Evolutionary conservation across 495 filamentous ascomycete species (phyloP).

Genomic region (Chaetomidium leptoderma): DNA sequence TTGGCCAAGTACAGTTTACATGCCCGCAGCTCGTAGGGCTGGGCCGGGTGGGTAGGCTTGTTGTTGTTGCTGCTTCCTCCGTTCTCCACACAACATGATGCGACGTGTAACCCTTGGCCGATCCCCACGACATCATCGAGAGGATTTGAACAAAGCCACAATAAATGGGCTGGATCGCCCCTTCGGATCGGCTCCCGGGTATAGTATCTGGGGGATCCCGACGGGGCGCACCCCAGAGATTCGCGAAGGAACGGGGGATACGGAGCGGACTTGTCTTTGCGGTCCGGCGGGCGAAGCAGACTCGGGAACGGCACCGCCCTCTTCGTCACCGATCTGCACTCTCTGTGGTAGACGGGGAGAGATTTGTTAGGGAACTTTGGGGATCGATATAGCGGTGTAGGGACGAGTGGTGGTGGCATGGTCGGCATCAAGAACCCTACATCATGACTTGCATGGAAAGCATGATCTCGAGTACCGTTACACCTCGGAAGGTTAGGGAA

Average conservation of each 20-base stretch:
- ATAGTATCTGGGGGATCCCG: background rate
- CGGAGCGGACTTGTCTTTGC: background rate
- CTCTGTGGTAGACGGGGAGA: background rate
- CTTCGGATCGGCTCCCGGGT: background rate
- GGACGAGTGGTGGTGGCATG: background rate
- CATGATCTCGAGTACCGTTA: background rate
- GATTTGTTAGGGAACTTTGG: no score
- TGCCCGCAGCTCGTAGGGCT: constrained; percentile 16
- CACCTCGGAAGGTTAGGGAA: background rate
- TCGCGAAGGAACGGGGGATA: background rate
- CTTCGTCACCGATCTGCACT: background rate
- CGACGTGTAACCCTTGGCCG: background rate
- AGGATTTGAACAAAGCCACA: background rate
- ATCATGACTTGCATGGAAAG: constrained; percentile 6
- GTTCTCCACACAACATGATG: constrained; percentile 6
- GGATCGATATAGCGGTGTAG: constrained; percentile 4
- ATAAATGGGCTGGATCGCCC: background rate
- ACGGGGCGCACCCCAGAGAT: background rate
- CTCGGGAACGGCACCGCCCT: background rate
- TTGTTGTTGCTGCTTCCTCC: constrained; percentile 6
- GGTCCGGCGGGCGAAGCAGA: constrained; percentile 1
- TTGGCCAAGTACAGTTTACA: background rate
- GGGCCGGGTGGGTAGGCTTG: constrained; percentile 3
- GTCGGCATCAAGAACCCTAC: background rate
- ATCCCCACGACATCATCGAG: constrained; percentile 3